These are phyloP conservation scores for Rhizopus arrhizus DNA, from an alignment of 371 early-diverging fungal species.

Conservation along the genomic window DNA sequence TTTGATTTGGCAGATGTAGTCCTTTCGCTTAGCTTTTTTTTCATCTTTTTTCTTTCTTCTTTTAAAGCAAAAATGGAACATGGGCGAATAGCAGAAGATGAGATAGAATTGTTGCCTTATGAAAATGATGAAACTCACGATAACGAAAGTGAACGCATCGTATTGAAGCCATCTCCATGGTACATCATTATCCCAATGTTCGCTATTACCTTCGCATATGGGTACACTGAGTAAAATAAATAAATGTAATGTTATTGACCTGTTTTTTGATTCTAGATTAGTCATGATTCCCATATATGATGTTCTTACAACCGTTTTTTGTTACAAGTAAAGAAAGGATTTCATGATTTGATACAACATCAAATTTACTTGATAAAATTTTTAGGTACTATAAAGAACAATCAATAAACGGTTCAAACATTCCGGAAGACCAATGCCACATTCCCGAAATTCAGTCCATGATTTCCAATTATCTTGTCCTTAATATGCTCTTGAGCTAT, in stretches of 20 bases:
- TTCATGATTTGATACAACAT: no score
- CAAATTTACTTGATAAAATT: not conserved
- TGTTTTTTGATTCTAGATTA: not conserved
- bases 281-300: not conserved
- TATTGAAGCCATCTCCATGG: slow-evolving; percentile 31
- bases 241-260: not conserved
- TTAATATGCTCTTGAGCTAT: slow-evolving; percentile 35
- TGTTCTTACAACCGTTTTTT: not conserved
- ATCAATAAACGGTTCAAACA: not conserved
- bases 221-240: slow-evolving; percentile 19
- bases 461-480: slow-evolving; percentile 37
- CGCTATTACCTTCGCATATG: slow-evolving; percentile 20
- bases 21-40: no score
- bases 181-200: slow-evolving; percentile 28
- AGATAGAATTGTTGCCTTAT: not conserved
- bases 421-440: slow-evolving; percentile 35
- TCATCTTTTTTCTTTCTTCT: not conserved
- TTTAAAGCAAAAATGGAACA: not conserved
- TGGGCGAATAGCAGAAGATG: not conserved
- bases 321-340: not conserved
- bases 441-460: slow-evolving; percentile 45
- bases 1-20: no score
- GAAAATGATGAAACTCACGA: not conserved
- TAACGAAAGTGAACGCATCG: no score
- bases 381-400: not conserved